Base-by-base conservation (phyloP, 371 early-diverging fungal species). In the Globomyces sp. region DNA sequence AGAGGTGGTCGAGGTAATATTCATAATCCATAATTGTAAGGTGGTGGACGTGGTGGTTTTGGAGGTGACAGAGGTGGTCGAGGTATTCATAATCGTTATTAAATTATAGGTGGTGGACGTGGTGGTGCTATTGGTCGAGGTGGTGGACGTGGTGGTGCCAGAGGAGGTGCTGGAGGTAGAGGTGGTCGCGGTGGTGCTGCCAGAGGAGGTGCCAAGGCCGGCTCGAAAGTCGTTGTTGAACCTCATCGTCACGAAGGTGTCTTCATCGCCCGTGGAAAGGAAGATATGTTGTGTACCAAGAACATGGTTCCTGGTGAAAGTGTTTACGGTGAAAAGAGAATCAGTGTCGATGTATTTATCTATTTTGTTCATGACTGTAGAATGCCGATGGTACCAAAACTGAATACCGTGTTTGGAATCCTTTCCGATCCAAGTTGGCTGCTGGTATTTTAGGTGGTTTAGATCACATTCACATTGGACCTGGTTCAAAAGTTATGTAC, bases 401-500 rank as follows among this genome's bases (percentile, higher is more conserved):
- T 55, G 99, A 99, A 86, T 99, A 99, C 85, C 89, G 99, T 74
- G 96, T 98, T 59, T 99, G 99, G 99, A 99, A 99, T 85, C 99
- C 98, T 65, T 99, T 98, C 92, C 91, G 99, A 81, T 95, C 96
- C 74, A 99, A 99, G 91, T 80, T 99, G 47, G 99, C 99, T 65
- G 99, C 99, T 70, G 99, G 98, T 78, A 92, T 99, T 65, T 86
- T 99, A n/a, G 98, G 99, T 79, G 99, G 99, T 85, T 81, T 98
- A 60, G 99, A 99, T 77, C 83, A 98, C 80, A 90, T 99, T 69
- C 90, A 94, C 81, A 95, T 99, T 78, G 89, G 87, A 41, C 99
- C 99, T 24, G 99, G 99, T 69, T 89, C 90, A 78, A 99, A 98
- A 86, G 99, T 99, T 8, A 84, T 99, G 40, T 99, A 99, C 81